Conservation (phyloP, 1,139 yeast genomes). For the Suhomyces bribrorum region DNA sequence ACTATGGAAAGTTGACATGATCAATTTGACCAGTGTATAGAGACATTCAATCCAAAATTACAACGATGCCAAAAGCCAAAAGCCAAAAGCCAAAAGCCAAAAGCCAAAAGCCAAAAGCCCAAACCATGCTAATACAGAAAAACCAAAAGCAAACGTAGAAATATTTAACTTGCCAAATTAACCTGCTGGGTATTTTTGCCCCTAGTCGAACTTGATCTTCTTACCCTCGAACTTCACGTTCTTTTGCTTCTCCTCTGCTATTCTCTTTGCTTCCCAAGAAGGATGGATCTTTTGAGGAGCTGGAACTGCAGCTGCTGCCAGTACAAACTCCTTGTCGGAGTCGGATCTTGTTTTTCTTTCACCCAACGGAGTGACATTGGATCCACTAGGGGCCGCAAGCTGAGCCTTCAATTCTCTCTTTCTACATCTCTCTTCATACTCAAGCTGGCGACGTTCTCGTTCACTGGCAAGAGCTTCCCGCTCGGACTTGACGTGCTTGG, state of each 20-base stretch:
- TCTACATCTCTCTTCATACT: conserved; percentile 71
- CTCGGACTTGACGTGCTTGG: conserved; percentile 79
- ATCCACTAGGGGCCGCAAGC: conserved; percentile 26
- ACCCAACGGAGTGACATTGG: conserved; percentile 40
- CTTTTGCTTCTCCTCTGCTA: conserved; percentile 65
- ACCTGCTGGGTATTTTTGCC: no score
- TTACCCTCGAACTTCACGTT: conserved; percentile 78
- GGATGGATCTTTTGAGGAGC: conserved; percentile 61
- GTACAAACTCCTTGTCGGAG: background rate
- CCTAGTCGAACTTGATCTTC: conserved; percentile 69
- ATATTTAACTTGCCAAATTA: no score
- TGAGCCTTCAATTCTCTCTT: conserved; percentile 60
- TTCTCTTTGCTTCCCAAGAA: conserved; percentile 89
- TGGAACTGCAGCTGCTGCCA: conserved; percentile 7
- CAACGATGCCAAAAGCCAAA: no score
- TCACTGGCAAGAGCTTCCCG: conserved; percentile 53
- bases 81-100: no score
- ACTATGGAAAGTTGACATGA: conserved; percentile 27
- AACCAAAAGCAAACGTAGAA: no score
- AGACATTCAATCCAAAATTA: no score
- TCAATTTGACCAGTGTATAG: no score
- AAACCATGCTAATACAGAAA: no score
- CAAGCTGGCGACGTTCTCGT: conserved; percentile 58
- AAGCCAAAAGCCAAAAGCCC: no score
- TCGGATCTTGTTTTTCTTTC: conserved; percentile 25